These are phyloP conservation scores for Solanum appendiculatum DNA, from an alignment of 257 asterid species.

Conservation along the genomic window DNA sequence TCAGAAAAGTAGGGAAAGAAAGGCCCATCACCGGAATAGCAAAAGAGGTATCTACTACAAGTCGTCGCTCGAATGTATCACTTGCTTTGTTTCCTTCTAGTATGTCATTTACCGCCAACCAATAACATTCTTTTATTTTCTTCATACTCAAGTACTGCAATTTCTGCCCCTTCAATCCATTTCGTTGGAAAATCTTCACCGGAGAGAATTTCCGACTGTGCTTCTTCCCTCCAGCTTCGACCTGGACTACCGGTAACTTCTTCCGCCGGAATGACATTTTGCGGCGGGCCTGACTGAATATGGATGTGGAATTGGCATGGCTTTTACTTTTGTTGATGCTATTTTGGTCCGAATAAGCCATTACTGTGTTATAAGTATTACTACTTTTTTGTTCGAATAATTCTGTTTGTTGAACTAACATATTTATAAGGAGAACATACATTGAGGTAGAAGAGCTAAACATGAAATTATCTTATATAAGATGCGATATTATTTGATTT, in stretches of 20 bases:
- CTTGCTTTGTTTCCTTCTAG: slow-evolving; percentile 25
- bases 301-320: neutral
- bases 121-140: slow-evolving; percentile 34
- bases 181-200: slow-evolving; percentile 31
- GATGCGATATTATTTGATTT: neutral
- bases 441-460: neutral
- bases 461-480: neutral
- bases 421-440: neutral
- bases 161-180: slow-evolving; percentile 30
- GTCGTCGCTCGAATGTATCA: slow-evolving; percentile 43
- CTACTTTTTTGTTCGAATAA: neutral
- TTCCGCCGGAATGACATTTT: slow-evolving; percentile 11
- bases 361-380: neutral
- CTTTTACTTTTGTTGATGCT: neutral
- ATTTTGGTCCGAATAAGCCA: slow-evolving; percentile 18
- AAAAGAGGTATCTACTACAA: slow-evolving; percentile 47
- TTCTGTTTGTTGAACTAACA: neutral
- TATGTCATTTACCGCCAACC: slow-evolving; percentile 24
- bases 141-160: slow-evolving; percentile 19
- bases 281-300: slow-evolving; percentile 16
- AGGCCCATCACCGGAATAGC: slow-evolving; percentile 66
- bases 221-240: slow-evolving; percentile 29
- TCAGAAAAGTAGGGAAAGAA: slow-evolving; percentile 18
- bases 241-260: slow-evolving; percentile 40
- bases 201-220: slow-evolving; percentile 30